Percentiles rank a stretch among this genome's conserved stretches.
phyloP scores from a whole-genome alignment of 441 rosid genomes.

The Erodium texanum region DNA sequence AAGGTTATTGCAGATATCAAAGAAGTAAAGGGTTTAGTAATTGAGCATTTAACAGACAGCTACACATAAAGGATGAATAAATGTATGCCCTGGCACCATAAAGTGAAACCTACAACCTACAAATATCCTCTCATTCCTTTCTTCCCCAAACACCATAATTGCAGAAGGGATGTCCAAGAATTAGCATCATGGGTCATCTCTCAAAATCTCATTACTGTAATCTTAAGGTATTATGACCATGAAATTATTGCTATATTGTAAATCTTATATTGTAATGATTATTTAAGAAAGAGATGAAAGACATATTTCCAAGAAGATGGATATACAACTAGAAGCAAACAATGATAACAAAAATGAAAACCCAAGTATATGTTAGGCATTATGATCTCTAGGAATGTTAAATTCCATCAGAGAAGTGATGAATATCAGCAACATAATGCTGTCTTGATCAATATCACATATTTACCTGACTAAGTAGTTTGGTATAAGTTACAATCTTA shows the following conservation, averaged over 20 bases:
- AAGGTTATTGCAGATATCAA: not conserved
- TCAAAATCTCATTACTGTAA: not conserved
- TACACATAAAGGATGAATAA: not conserved
- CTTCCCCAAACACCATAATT: not conserved
- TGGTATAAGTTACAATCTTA: slow-evolving; percentile 62
- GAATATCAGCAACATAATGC: not conserved
- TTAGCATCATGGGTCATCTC: not conserved
- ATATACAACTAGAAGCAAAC: not conserved
- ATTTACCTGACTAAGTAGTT: slow-evolving; percentile 72
- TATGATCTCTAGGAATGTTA: not conserved
- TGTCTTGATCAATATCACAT: not conserved
- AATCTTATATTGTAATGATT: not conserved
- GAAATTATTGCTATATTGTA: slow-evolving; percentile 6
- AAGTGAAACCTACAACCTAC: not conserved
- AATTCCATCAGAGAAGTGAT: too few relatives aligned
- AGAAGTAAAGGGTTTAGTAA: not conserved
- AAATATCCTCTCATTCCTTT: slow-evolving; percentile 3
- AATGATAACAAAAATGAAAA: slow-evolving; percentile 4
- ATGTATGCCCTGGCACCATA: too few relatives aligned
- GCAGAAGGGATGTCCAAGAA: not conserved
- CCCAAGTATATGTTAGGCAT: not conserved
- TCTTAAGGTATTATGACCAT: not conserved
- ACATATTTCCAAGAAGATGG: not conserved
- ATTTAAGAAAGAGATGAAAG: slow-evolving; percentile 5
- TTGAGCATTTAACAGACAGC: not conserved